These are phyloP conservation scores for Diaporthe helianthi DNA, from an alignment of 2,329 filamentous ascomycete species.

Conservation along the genomic window DNA sequence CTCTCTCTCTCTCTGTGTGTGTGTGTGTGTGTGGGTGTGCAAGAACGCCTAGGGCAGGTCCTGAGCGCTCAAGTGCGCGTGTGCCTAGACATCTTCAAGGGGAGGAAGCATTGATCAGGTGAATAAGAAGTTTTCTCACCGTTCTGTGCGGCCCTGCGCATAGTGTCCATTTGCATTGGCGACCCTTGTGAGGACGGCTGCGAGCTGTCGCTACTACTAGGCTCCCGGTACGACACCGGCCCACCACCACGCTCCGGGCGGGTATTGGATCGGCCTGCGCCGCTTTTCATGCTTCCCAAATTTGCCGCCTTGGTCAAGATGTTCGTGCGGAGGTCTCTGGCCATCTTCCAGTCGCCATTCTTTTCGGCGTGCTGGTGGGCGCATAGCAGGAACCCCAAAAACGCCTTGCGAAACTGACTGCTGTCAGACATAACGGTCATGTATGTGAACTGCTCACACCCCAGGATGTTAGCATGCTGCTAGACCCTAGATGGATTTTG, in stretches of 20 bases:
- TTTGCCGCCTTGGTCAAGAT: not conserved
- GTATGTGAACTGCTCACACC: not conserved
- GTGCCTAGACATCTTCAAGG: not conserved
- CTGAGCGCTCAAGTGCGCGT: not conserved
- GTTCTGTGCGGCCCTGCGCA: not conserved
- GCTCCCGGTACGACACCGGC: not conserved
- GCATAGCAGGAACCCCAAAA: not conserved
- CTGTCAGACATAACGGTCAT: not conserved
- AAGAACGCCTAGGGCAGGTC: not conserved
- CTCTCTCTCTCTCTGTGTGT: too few relatives aligned
- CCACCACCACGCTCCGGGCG: not conserved
- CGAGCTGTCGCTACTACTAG: not conserved
- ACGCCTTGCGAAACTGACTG: not conserved
- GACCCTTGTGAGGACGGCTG: not conserved
- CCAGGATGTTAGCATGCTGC: not conserved
- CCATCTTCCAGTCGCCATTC: not conserved
- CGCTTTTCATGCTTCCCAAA: not conserved
- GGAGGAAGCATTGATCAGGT: not conserved
- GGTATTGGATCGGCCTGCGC: not conserved
- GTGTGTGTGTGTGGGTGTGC: not conserved
- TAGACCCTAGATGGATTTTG: not conserved
- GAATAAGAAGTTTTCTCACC: not conserved
- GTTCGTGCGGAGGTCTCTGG: not conserved
- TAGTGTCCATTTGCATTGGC: not conserved
- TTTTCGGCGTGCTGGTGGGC: not conserved